Conservation (phyloP, 129 eudicot genomes). For the Erigeron canadensis region DNA sequence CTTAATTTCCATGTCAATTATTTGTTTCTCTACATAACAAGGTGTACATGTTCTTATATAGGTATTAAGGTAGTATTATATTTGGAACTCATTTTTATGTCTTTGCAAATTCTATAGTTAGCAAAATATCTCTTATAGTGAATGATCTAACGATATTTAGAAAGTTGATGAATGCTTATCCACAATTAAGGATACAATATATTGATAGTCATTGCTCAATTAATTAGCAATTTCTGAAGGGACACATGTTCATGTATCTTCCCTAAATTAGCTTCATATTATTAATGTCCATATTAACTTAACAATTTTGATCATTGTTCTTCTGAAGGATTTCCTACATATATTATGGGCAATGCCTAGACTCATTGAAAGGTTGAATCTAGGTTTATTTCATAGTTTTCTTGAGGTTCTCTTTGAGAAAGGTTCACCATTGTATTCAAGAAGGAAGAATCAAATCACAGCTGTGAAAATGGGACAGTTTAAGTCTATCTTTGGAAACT, state of each 20-base stretch:
- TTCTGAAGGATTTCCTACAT: slow-evolving; percentile 1
- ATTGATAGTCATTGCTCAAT: slow-evolving; percentile 20
- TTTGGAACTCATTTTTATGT: slow-evolving; percentile 11
- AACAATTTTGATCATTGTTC: background rate
- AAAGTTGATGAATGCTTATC: slow-evolving; percentile 23
- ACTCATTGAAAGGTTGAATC: background rate
- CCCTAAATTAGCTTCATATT: background rate
- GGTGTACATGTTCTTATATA: background rate
- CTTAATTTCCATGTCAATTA: background rate
- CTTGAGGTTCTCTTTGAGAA: slow-evolving; percentile 1
- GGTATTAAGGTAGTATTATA: background rate
- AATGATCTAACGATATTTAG: slow-evolving; percentile 9
- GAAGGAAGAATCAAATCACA: background rate
- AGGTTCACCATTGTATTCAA: background rate
- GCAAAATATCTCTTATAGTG: background rate
- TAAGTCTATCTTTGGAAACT: background rate
- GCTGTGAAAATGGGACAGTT: background rate
- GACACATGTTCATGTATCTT: slow-evolving; percentile 8
- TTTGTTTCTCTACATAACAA: background rate
- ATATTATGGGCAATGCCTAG: slow-evolving; percentile 8
- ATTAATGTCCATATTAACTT: slow-evolving; percentile 1
- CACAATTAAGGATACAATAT: slow-evolving; percentile 23
- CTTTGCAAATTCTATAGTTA: slow-evolving; percentile 20
- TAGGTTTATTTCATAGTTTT: slow-evolving; percentile 13
- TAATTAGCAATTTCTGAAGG: slow-evolving; percentile 19